These are phyloP conservation scores for Lanmaoa pseudosensibilis DNA, from an alignment of 768 basidiomycete genomes.

Conservation along the genomic window DNA sequence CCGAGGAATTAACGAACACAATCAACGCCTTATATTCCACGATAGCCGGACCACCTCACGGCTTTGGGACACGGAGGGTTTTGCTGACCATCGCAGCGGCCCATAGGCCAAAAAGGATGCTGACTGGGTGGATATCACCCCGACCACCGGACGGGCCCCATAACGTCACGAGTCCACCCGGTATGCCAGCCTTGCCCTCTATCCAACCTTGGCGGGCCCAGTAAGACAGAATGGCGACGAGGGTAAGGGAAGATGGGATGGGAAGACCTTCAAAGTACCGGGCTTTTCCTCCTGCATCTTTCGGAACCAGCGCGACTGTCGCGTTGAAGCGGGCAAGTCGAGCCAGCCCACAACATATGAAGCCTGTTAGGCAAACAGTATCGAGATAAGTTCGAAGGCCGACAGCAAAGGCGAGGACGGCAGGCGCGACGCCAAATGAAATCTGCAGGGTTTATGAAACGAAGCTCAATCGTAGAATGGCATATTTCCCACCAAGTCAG, in stretches of 20 bases:
- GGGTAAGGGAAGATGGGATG: conserved; percentile 83
- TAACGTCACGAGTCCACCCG: conserved; percentile 68
- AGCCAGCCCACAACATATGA: conserved; percentile 95
- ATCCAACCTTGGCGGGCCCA: conserved; percentile 88
- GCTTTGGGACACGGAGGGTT: conserved; percentile 84
- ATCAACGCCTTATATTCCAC: background rate
- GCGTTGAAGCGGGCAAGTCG: conserved; percentile 98
- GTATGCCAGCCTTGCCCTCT: conserved; percentile 71
- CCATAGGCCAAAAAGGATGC: conserved; percentile 80
- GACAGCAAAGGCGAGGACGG: conserved; percentile 86
- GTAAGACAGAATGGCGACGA: conserved; percentile 77
- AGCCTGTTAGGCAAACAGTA: conserved; percentile 79
- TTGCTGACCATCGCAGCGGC: conserved; percentile 98
- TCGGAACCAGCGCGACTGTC: conserved; percentile 91
- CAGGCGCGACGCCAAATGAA: conserved; percentile 96
- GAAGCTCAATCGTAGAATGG: conserved; percentile 4
- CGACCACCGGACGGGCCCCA: conserved; percentile 73
- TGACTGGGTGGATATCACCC: conserved; percentile 83
- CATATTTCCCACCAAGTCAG: conserved; percentile 68
- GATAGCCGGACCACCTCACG: conserved; percentile 37
- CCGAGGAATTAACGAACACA: background rate
- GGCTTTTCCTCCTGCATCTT: conserved; percentile 81
- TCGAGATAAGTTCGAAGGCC: conserved; percentile 92
- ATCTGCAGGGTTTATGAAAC: conserved; percentile 51
- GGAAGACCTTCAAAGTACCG: conserved; percentile 98